These are phyloP conservation scores for Priceomyces medius DNA, from an alignment of 805 yeast species.

Conservation along the genomic window DNA sequence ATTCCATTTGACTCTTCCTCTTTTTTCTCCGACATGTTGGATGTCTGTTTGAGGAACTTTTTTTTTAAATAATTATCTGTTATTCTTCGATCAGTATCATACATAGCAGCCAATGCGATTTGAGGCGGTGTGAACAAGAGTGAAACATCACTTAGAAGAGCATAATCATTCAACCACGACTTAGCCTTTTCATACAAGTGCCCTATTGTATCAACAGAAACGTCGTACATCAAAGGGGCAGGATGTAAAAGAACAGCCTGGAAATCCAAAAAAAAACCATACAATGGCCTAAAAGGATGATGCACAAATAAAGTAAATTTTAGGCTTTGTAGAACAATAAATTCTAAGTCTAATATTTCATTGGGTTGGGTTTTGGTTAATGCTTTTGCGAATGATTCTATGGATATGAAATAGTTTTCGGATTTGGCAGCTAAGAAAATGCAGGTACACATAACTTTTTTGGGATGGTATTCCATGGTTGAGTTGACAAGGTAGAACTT, in stretches of 20 bases:
- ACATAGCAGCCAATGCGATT: slow-evolving; percentile 84
- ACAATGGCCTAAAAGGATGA: slow-evolving; percentile 86
- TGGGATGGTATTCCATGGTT: slow-evolving; percentile 87
- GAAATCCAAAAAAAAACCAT: slow-evolving; percentile 90
- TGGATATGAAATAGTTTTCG: slow-evolving; percentile 86
- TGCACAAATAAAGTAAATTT: slow-evolving; percentile 81
- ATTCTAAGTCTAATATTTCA: slow-evolving; percentile 76
- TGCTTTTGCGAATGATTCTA: slow-evolving; percentile 71
- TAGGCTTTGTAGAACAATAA: slow-evolving; percentile 67
- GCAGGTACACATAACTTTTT: slow-evolving; percentile 66
- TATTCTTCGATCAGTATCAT: slow-evolving; percentile 61
- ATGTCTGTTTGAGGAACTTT: slow-evolving; percentile 46
- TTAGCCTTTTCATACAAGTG: slow-evolving; percentile 70
- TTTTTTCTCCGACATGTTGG: slow-evolving; percentile 12
- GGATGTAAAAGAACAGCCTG: slow-evolving; percentile 56
- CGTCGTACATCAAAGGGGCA: slow-evolving; percentile 44
- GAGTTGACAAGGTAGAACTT: slow-evolving; percentile 78
- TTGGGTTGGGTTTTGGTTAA: slow-evolving; percentile 65
- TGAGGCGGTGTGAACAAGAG: slow-evolving; percentile 92
- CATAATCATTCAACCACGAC: slow-evolving; percentile 60
- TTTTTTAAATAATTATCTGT: slow-evolving; percentile 65
- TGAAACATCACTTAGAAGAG: slow-evolving; percentile 66
- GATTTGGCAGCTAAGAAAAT: slow-evolving; percentile 89
- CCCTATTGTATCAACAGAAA: slow-evolving; percentile 55
- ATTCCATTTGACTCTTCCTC: slow-evolving; percentile 13